Conservation (phyloP, 495 filamentous ascomycete genomes). For the Chaetomium tenue region DNA sequence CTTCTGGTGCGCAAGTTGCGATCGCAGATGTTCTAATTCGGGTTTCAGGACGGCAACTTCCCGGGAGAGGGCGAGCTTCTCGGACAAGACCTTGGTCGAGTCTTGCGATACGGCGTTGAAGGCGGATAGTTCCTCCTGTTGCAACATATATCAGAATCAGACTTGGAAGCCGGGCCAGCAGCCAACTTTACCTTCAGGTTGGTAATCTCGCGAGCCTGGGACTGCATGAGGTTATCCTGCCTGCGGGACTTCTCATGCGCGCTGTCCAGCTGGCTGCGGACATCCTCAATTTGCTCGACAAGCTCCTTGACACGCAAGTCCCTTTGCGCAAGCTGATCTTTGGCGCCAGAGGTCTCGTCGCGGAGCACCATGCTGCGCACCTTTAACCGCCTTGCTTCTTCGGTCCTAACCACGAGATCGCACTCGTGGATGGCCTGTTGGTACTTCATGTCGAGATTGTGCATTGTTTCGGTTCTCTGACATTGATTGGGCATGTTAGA, state of each 20-base stretch:
- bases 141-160: background rate
- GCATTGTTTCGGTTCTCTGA: constrained; percentile 40
- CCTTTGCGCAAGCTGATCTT: constrained; percentile 40
- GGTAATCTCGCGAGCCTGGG: constrained; percentile 61
- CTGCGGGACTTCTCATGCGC: constrained; percentile 54
- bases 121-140: constrained; percentile 64
- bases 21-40: constrained; percentile 74
- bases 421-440: constrained; percentile 56
- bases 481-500: constrained; percentile 18
- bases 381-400: constrained; percentile 62
- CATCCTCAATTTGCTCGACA: constrained; percentile 54
- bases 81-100: constrained; percentile 66
- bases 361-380: constrained; percentile 65
- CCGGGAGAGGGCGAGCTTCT: constrained; percentile 70
- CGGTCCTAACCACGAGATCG: constrained; percentile 62
- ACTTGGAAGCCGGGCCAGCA: background rate
- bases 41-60: constrained; percentile 69
- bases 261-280: constrained; percentile 57
- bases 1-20: constrained; percentile 65
- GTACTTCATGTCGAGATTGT: constrained; percentile 64
- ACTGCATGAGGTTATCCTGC: constrained; percentile 55
- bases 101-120: constrained; percentile 62
- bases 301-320: constrained; percentile 62
- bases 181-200: constrained; percentile 59
- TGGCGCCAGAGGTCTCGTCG: constrained; percentile 58